Evolutionary conservation across 1,139 yeast genomes (phyloP).

Genomic region (Debaryomyces subglobosus): DNA sequence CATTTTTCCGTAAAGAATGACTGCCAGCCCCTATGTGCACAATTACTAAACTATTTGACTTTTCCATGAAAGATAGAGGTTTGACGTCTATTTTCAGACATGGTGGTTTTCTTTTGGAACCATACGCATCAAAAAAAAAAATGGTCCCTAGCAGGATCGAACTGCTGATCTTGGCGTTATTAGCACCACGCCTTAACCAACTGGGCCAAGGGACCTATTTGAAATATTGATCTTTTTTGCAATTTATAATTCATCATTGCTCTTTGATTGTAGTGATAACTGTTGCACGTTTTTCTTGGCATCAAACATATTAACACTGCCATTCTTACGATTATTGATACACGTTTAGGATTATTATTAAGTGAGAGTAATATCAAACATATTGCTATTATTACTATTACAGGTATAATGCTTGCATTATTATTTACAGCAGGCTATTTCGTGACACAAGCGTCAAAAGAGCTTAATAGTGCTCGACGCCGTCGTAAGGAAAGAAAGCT

Average conservation of each 20-base stretch:
- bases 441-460: not conserved
- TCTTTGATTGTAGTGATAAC: not conserved
- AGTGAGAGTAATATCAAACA: not conserved
- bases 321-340: not conserved
- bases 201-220: slow-evolving; percentile 79
- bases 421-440: not conserved
- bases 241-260: not conserved
- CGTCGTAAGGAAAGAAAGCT: not conserved
- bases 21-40: slow-evolving; percentile 48
- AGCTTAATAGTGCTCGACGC: not conserved
- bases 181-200: slow-evolving; percentile 92
- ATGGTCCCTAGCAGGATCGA: slow-evolving; percentile 87
- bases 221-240: not conserved
- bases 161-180: slow-evolving; percentile 84
- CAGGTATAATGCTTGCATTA: not conserved
- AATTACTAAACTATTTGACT: slow-evolving; percentile 15
- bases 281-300: not conserved
- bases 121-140: slow-evolving; percentile 17
- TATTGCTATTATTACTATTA: not conserved
- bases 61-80: not conserved
- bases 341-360: not conserved
- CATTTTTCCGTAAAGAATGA: slow-evolving; percentile 24
- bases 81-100: not conserved
- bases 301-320: not conserved
- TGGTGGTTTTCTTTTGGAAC: not conserved